Base-by-base conservation (phyloP, 768 basidiomycete species). In the Lentinula edodes region DNA sequence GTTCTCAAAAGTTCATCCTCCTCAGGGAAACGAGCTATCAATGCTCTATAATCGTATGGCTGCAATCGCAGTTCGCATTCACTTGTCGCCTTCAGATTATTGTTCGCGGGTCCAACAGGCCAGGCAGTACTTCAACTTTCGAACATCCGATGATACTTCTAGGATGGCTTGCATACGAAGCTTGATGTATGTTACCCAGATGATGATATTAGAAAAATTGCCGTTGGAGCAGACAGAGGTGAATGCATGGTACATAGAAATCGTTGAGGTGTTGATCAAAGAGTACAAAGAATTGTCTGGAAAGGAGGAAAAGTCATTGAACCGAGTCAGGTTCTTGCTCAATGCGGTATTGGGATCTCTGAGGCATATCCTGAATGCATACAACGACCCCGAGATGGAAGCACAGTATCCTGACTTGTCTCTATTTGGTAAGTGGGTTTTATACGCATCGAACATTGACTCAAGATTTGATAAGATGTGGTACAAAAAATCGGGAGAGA, bases 1-100 rank as follows among this genome's bases (percentile, higher is more conserved):
- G 13, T 90, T 89, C 74, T 81, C 81, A 3, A 81, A 83, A 45
- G 70, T 72, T 1, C 74, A 69, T 3, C 83, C 82, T 5, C 85
- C 87, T 0, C 74, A 78, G 0, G 63, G 70, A 2, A 75, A 80
- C 38, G 84, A 90, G 41, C 76, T 90, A 2, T 89, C 91, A 0
- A 86, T 86, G 80, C 77, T 96, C 38, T 85, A 88, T 72, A 97
- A 97, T 72, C 85, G 94, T 8, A 85, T 91, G 66, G 84, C 83
- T 53, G 87, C 90, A 10, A 77, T 90, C 64, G 83, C 88, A 5
- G 77, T 91, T 32, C 86, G 85, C 4, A 79, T 90, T 46, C 81
- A 87, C 65, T 81, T 97, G 50, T 84, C 89, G 51, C 68, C 76
- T 1, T 65, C 76, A 2, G 79, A 81, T 20, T 73, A 80, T 51